Evolutionary conservation across 2,329 filamentous ascomycete species (phyloP).

Genomic region (Chalaropsis thielavioides): DNA sequence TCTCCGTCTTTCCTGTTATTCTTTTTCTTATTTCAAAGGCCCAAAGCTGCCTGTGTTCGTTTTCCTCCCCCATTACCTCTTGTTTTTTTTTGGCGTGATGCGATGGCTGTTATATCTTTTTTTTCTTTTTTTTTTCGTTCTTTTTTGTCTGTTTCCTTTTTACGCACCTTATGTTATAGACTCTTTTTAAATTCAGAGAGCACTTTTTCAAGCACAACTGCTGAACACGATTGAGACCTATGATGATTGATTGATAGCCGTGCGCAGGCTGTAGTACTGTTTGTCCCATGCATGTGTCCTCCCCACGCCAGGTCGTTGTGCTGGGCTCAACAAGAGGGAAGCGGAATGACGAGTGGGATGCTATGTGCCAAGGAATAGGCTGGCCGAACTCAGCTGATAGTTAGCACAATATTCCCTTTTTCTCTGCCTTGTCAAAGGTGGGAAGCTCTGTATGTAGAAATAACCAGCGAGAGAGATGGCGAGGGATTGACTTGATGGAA

Average conservation of each 20-base stretch:
- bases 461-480: too few relatives aligned
- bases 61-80: constrained; percentile 10
- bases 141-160: constrained; percentile 2
- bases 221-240: neutral
- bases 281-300: too few relatives aligned
- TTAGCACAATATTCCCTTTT: neutral
- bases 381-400: too few relatives aligned
- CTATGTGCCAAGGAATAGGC: neutral
- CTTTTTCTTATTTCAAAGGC: constrained; percentile 8
- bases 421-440: neutral
- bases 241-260: too few relatives aligned
- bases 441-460: too few relatives aligned
- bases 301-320: too few relatives aligned
- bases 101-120: constrained; percentile 6
- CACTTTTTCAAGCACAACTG: neutral
- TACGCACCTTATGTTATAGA: constrained; percentile 15
- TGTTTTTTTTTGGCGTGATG: constrained; percentile 15
- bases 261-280: too few relatives aligned
- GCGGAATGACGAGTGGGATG: neutral
- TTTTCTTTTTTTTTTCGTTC: constrained; percentile 5
- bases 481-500: too few relatives aligned
- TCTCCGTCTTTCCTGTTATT: neutral
- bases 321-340: too few relatives aligned
- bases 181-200: constrained; percentile 9
- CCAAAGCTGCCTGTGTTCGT: constrained; percentile 10